These are phyloP conservation scores for Pleurotus sapidus DNA, from an alignment of 768 basidiomycete genomes.

Conservation along the genomic window DNA sequence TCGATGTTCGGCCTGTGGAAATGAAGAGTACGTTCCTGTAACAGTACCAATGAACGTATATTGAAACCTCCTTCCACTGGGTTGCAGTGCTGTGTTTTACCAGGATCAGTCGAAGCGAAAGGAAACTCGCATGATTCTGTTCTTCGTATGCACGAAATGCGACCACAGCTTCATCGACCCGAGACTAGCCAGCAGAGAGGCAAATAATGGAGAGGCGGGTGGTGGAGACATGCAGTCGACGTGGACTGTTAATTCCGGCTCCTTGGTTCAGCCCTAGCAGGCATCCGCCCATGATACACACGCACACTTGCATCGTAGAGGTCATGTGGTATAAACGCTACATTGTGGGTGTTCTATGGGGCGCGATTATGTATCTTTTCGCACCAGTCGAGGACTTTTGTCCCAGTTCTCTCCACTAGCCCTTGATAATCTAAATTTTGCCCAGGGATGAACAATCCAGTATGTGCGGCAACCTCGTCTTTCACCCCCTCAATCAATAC, in stretches of 20 bases:
- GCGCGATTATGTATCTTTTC: conserved; percentile 12
- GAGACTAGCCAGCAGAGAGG: conserved; percentile 32
- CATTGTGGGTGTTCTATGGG: not conserved
- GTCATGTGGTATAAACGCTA: not conserved
- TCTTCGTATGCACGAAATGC: conserved; percentile 86
- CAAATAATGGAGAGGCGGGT: conserved; percentile 30
- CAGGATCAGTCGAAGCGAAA: conserved; percentile 98
- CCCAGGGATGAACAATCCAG: conserved; percentile 47
- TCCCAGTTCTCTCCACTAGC: conserved; percentile 42
- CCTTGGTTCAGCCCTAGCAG: too few relatives aligned
- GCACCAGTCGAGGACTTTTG: conserved; percentile 41
- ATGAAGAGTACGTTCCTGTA: conserved; percentile 67
- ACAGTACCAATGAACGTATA: not conserved
- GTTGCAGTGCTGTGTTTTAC: conserved; percentile 82
- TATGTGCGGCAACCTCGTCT: conserved; percentile 57
- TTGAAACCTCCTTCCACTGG: not conserved
- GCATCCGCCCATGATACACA: too few relatives aligned
- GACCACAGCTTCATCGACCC: conserved; percentile 76
- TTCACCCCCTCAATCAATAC: conserved; percentile 47
- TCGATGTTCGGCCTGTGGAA: conserved; percentile 75
- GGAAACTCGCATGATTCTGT: conserved; percentile 92
- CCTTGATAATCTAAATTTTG: conserved; percentile 51
- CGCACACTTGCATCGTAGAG: too few relatives aligned
- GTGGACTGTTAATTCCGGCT: too few relatives aligned
- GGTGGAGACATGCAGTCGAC: not conserved